Evolutionary conservation across 2,329 filamentous ascomycete species (phyloP), one percentile per base, ranked within the genome.

Genomic region (Hypoxylon sp.): DNA sequence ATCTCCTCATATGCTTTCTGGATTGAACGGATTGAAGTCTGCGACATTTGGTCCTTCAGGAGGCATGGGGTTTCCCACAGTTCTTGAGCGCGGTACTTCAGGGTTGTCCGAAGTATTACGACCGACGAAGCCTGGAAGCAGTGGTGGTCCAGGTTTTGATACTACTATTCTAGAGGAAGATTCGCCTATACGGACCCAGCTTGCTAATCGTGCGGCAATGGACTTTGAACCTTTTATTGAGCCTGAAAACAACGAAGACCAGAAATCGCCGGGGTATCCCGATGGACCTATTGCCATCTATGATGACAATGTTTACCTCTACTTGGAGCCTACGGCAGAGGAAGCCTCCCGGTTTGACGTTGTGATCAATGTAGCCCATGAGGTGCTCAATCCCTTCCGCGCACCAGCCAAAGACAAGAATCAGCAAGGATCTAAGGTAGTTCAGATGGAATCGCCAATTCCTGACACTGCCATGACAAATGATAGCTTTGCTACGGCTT

Each of bases 231-330:
- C 87, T 3, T 89, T 85, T 71, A 89, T 84, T 55, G 89, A 91
- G 66, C 87, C 87, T n/a, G 88, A 90, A 73, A 90, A 91, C 71
- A 91, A 91, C 73, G 91, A 93, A 77, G 91, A 93, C 73, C 89
- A 92, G 63, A 94, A 94, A 80, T 91, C 91, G 0, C 92, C 92
- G 14, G 91, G 91, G 0, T 97, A 97, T 75, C 93, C 93, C 0
- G 87, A 93, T 71, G 93, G 93, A 0, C 93, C 93, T 0, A 91
- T 95, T 59, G 90, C 91, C 72, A 94, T 97, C 55, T 94, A 95
- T 72, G 89, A 89, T 59, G 90, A 93, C 63, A 87, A 90, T 48
- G 89, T 97, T 6, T 94, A 90, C 75, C 84, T 96, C 0, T 97
- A 94, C 74, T 83, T 93, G 43, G 93, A 97, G 76, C 93, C 93